Base-by-base conservation (phyloP, 2,329 filamentous ascomycete species). In the Anisogramma anomala region DNA sequence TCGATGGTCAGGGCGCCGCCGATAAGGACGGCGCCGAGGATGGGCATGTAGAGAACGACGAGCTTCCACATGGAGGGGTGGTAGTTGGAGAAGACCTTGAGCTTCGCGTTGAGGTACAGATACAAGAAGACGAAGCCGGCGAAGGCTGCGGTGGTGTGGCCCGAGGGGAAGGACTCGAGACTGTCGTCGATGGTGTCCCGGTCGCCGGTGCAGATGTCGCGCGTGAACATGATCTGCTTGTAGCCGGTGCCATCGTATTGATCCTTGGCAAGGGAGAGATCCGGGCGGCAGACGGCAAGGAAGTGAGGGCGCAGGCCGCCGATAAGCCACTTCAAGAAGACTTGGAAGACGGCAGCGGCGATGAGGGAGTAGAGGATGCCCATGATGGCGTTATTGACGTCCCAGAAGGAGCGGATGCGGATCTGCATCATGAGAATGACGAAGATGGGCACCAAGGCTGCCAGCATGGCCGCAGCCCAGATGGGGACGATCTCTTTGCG, bases 31-130 rank as follows among this genome's bases (percentile, higher is more conserved):
- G 81, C 81, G 3, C 75, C 78, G 0, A 86, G 71, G 3, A 86
- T 60, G 0, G 82, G 82, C 0, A 74, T 68, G 52, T 80, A 82
- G 18, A 76, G 63, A 13, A 67, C 70, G 23, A 81, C 64, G 10
- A 84, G 60, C 61, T 85, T 85, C 82, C 81, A 85, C 69, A 84
- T 76, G 10, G 76, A 67, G 0, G 82, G 74, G 54, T 84, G 81
- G 55, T 82, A 80, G 64, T 84, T 80, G 48, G 73, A 64, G 51
- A 78, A 84, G 42, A 84, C 72, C 67, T 85, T 86, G 49, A 87
- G 68, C 64, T 86, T 86, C 35, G 79, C 82, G 57, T 86, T 86
- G 33, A 87, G 71, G 62, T 85, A 87, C 1, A 86, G 65, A 50
- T 71, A 80, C 3, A 86, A 62, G 54, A 74, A 86, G 17, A 83